Evolutionary conservation across 768 basidiomycete species (phyloP).

Genomic region (Leccinum truebloodii): DNA sequence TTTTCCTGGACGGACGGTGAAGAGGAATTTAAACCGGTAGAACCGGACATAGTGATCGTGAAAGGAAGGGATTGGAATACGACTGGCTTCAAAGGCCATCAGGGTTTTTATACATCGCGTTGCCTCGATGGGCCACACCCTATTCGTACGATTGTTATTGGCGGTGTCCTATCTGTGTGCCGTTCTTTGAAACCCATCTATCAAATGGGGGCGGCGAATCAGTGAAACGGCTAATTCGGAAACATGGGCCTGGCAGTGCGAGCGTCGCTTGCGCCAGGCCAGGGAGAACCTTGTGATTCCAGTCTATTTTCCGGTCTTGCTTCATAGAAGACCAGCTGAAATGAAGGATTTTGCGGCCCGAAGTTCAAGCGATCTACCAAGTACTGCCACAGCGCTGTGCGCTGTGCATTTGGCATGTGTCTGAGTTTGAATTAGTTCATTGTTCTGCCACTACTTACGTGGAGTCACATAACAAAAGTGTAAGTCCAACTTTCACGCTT

Average conservation of each 20-base stretch:
- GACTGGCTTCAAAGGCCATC: not conserved
- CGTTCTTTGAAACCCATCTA: too few relatives aligned
- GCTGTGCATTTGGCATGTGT: too few relatives aligned
- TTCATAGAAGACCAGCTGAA: not conserved
- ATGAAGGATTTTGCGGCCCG: not conserved
- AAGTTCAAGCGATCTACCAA: not conserved
- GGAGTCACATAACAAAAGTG: too few relatives aligned
- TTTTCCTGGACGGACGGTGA: slow-evolving; percentile 2
- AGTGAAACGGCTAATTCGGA: not conserved
- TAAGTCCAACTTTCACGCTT: too few relatives aligned
- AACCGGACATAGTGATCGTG: not conserved
- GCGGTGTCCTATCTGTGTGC: too few relatives aligned
- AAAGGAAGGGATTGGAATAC: not conserved
- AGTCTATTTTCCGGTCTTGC: not conserved
- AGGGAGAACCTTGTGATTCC: too few relatives aligned
- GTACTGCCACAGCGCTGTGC: too few relatives aligned
- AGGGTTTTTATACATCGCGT: not conserved
- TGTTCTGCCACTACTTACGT: too few relatives aligned
- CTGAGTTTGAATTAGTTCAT: too few relatives aligned
- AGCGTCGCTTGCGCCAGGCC: not conserved
- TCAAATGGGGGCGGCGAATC: too few relatives aligned
- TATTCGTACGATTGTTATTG: too few relatives aligned
- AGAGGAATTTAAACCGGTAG: not conserved
- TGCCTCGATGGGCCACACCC: too few relatives aligned
- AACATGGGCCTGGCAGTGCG: not conserved